These are phyloP conservation scores for Boletales sp. DNA, from an alignment of 768 basidiomycete species.

Conservation along the genomic window DNA sequence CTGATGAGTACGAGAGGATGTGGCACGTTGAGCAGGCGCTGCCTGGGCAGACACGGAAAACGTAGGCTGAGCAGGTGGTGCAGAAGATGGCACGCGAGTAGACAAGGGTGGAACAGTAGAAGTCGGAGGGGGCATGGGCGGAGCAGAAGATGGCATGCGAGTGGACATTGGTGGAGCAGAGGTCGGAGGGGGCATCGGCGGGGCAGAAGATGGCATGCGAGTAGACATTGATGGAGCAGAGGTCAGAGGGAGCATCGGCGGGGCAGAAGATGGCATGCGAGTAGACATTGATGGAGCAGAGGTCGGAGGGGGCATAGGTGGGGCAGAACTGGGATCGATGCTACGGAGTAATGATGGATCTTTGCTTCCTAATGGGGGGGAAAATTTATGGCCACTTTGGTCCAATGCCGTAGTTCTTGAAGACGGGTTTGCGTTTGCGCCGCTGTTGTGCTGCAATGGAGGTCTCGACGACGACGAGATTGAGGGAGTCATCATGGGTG, in stretches of 20 bases:
- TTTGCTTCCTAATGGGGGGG: constrained; percentile 20
- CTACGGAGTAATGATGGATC: constrained; percentile 14
- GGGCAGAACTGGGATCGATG: constrained; percentile 4
- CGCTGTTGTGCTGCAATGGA: constrained; percentile 6
- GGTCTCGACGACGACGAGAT: constrained; percentile 7
- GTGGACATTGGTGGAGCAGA: constrained; percentile 6
- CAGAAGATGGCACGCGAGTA: constrained; percentile 20
- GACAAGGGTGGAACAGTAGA: constrained; percentile 1
- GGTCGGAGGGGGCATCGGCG: constrained; percentile 21
- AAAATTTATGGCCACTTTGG: constrained; percentile 11
- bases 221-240: constrained; percentile 2
- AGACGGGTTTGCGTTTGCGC: not conserved
- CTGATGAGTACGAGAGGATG: constrained; percentile 21
- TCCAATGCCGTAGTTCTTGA: constrained; percentile 8
- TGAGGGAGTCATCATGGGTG: constrained; percentile 2
- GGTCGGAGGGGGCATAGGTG: constrained; percentile 4
- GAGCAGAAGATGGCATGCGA: constrained; percentile 21
- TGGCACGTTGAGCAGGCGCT: constrained; percentile 17
- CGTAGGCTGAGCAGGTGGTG: constrained; percentile 20
- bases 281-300: constrained; percentile 2
- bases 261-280: constrained; percentile 21
- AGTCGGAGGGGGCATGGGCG: constrained; percentile 23
- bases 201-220: constrained; percentile 21
- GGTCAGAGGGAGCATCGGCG: constrained; percentile 12
- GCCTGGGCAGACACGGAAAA: constrained; percentile 6